Evolutionary conservation across 148 eudicot species (phyloP), one percentile per base, ranked within the genome.

Genomic region (Talinum fruticosum): DNA sequence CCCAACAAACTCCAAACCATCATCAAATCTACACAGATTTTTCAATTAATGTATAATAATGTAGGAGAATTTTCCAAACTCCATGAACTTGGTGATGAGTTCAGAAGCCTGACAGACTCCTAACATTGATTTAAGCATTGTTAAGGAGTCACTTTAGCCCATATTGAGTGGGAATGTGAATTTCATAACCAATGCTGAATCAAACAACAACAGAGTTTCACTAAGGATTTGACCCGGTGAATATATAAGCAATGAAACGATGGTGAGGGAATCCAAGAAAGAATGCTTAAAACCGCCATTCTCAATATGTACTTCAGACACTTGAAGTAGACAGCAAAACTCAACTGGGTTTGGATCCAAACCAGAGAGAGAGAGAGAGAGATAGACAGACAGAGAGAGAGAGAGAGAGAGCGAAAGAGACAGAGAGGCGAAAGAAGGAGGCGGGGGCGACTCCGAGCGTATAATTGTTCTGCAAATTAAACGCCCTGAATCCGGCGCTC

Each of bases 31-130:
- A 1, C 4, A 35, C 74, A 19, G 14, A 35, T 26, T 72, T 41
- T 1, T 29, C 36, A 18, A 29, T 14, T 24, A 45, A 26, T 14
- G 30, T 41, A 13, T 13, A 26, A 44, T 0, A 44, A 69, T 38
- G 72, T 69, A 38, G 47, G 49, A 69, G 49, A 69, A 37, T 1
- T 38, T 36, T 69, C 30, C 54, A 70, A 44, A 24, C 61, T 45
- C 34, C 24, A 30, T 10, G 53, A 72, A 41, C 34, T 41, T 71
- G 73, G 5, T 24, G 30, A 47, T 13, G 74, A 8, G n/a, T 47
- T 72, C 24, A 47, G 61, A 72, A 47, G 24, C 61, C 59, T 72
- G 61, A 47, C 37, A 72, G n/a, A 47, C 61, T 70, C 72, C 51
- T 8, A 7, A 69, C 32, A 38, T 69, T 26, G 6, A 38, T 69